A percentile compares a stretch with the other conserved stretches of the same genome.
Evolutionary conservation across 2,329 filamentous ascomycete genomes (phyloP).

Genomic region (Niveomyces coronatus): DNA sequence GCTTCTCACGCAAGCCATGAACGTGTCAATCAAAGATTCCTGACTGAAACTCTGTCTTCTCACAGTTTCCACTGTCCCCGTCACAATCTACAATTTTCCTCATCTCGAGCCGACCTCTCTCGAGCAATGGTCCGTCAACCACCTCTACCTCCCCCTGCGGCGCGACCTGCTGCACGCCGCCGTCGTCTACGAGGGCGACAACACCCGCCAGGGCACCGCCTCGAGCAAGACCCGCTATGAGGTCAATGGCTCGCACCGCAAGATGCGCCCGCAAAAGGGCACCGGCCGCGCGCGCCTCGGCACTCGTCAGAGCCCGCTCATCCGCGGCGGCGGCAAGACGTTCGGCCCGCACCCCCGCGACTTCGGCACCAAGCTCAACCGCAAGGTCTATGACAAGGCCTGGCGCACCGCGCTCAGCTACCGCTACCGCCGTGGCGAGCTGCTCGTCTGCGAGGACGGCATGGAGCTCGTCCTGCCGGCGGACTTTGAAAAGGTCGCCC

Average conservation of each 20-base stretch:
- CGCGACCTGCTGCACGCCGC: conserved; percentile 89
- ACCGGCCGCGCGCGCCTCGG: conserved; percentile 70
- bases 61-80: conserved; percentile 54
- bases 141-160: conserved; percentile 78
- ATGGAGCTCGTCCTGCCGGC: conserved; percentile 53
- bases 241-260: conserved; percentile 72
- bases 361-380: conserved; percentile 72
- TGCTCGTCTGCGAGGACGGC: conserved; percentile 73
- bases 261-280: conserved; percentile 82
- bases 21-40: background rate
- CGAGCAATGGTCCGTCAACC: conserved; percentile 67
- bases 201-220: conserved; percentile 77
- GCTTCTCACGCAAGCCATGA: conserved; percentile 7
- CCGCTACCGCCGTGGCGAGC: conserved; percentile 75
- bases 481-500: conserved; percentile 36
- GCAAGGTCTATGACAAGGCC: conserved; percentile 89
- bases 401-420: conserved; percentile 93
- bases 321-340: conserved; percentile 75
- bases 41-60: conserved; percentile 4
- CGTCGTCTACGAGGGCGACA: conserved; percentile 85
- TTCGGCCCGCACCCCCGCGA: conserved; percentile 89
- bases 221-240: conserved; percentile 72
- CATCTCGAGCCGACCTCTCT: conserved; percentile 73
- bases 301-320: conserved; percentile 69
- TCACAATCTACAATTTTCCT: conserved; percentile 87